Evolutionary conservation across 108 stramenopile genomes (phyloP).

Genomic region (Hondaea fermentalgiana): DNA sequence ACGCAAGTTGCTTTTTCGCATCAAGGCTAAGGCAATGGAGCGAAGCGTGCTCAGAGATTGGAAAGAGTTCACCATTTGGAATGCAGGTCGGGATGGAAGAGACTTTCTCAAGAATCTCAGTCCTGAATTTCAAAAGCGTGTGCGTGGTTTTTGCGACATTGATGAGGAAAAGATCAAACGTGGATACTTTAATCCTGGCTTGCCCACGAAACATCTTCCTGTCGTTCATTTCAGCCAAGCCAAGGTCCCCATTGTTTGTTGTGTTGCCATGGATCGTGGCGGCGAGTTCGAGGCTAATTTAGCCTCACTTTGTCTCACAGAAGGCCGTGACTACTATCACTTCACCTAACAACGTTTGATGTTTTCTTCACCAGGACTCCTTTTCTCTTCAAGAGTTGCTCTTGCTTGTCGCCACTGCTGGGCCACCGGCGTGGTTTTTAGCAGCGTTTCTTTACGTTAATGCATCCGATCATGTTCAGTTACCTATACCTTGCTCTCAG

Average conservation of each 20-base stretch:
- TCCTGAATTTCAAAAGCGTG: neutral
- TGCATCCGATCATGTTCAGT: too few species aligned
- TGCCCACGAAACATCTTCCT: neutral
- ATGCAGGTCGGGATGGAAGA: slow-evolving; percentile 78
- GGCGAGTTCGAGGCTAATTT: neutral
- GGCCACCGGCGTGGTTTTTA: too few species aligned
- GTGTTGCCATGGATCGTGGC: neutral
- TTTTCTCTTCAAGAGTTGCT: too few species aligned
- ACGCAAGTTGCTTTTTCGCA: slow-evolving; percentile 60
- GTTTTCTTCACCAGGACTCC: too few species aligned
- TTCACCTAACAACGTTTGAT: neutral
- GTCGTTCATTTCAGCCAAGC: neutral
- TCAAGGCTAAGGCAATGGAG: slow-evolving; percentile 65
- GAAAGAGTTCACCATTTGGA: slow-evolving; percentile 65
- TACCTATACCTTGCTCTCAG: too few species aligned
- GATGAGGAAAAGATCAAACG: neutral
- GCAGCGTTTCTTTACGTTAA: too few species aligned
- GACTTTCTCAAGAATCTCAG: slow-evolving; percentile 65
- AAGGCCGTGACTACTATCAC: slow-evolving; percentile 15
- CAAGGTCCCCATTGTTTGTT: neutral
- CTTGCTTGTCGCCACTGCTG: too few species aligned
- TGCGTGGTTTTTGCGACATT: neutral
- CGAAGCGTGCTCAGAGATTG: slow-evolving; percentile 38
- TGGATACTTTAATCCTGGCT: neutral
- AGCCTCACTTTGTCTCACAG: neutral